Conservation (phyloP, 1,139 yeast genomes). For the Cylindricascospora bacillispora region DNA sequence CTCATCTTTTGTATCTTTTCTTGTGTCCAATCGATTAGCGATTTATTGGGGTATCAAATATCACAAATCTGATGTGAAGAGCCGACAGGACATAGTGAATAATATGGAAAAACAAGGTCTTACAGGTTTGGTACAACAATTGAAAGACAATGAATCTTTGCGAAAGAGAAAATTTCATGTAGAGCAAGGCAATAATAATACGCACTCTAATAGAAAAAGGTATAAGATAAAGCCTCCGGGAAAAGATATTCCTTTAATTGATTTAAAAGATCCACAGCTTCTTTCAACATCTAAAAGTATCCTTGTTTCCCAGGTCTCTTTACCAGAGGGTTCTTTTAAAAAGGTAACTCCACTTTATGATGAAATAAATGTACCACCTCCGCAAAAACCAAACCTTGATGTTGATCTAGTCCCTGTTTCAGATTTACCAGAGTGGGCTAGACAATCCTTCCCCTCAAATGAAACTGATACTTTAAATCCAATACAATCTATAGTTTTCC, state of each 20-base stretch:
- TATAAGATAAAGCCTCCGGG: too few species aligned
- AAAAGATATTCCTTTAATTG: too few species aligned
- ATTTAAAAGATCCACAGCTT: too few species aligned
- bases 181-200: too few species aligned
- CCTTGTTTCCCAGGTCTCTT: slow-evolving; percentile 46
- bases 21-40: slow-evolving; percentile 40
- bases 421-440: slow-evolving; percentile 74
- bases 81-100: slow-evolving; percentile 24
- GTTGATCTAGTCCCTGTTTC: slow-evolving; percentile 45
- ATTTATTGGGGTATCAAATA: slow-evolving; percentile 44
- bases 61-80: slow-evolving; percentile 29
- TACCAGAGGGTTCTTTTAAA: slow-evolving; percentile 79
- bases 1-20: slow-evolving; percentile 34
- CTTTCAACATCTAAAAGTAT: too few species aligned
- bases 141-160: too few species aligned
- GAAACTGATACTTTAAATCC: slow-evolving; percentile 62
- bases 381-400: slow-evolving; percentile 34
- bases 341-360: slow-evolving; percentile 66
- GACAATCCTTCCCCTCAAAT: slow-evolving; percentile 53
- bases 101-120: slow-evolving; percentile 28
- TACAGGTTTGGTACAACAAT: slow-evolving; percentile 25
- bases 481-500: slow-evolving; percentile 74
- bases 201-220: too few species aligned
- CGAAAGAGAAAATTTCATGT: too few species aligned
- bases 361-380: slow-evolving; percentile 80